phyloP scores from a whole-genome alignment of 148 eudicot genomes.

The Limonium bicolor region DNA sequence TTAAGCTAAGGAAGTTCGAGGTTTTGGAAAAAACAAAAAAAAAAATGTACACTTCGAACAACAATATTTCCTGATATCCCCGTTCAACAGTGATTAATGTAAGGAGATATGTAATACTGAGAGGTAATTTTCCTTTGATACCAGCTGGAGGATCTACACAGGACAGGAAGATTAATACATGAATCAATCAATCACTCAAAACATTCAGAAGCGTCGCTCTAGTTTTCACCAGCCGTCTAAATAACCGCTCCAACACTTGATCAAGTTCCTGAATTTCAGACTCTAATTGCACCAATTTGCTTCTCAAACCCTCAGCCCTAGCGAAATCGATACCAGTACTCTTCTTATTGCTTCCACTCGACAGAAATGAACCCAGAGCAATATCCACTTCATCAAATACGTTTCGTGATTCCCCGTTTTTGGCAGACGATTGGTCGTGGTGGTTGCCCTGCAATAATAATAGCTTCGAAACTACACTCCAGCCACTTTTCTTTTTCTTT shows the following conservation, averaged over 20 bases:
- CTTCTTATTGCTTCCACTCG: constrained; percentile 6
- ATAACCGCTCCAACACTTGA: constrained; percentile 22
- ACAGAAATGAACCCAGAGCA: constrained; percentile 6
- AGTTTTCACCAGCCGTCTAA: constrained; percentile 26
- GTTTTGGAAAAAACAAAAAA: too few species aligned
- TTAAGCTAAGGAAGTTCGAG: too few species aligned
- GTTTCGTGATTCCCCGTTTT: not conserved
- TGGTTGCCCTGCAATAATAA: constrained; percentile 11
- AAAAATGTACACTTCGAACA: too few species aligned
- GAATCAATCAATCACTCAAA: constrained; percentile 22
- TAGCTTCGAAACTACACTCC: constrained; percentile 14
- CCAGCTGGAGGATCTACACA: too few species aligned
- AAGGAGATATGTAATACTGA: too few species aligned
- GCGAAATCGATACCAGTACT: not conserved
- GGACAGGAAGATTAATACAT: too few species aligned
- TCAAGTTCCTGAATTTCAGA: constrained; percentile 22
- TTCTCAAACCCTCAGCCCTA: constrained; percentile 8
- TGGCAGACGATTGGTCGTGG: constrained; percentile 4
- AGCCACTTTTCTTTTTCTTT: constrained; percentile 5
- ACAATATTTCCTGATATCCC: too few species aligned
- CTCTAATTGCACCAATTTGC: constrained; percentile 12
- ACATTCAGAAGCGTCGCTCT: constrained; percentile 38
- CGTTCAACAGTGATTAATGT: too few species aligned
- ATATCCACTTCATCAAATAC: constrained; percentile 17
- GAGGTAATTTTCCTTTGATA: too few species aligned